Conservation (phyloP, 768 basidiomycete species). For the Boletus tylopilopsis region DNA sequence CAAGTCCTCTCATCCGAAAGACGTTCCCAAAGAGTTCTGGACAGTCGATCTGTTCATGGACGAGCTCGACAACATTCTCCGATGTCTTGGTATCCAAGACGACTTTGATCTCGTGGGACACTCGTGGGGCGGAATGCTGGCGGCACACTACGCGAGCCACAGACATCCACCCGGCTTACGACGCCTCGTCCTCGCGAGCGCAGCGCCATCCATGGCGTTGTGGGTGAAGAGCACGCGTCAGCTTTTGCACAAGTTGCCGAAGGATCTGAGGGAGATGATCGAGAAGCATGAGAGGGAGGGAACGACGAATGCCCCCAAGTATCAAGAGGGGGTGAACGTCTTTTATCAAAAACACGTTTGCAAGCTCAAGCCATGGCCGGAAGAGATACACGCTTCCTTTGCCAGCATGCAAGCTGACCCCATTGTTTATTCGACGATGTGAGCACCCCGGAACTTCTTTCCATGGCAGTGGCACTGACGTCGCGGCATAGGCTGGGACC, state of each 20-base stretch:
- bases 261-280: constrained; percentile 25
- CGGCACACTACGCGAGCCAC: constrained; percentile 35
- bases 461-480: neutral
- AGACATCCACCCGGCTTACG: constrained; percentile 38
- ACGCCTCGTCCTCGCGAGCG: constrained; percentile 33
- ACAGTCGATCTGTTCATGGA: constrained; percentile 48
- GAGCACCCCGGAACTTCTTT: constrained; percentile 4
- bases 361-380: constrained; percentile 31
- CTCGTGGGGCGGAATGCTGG: constrained; percentile 58
- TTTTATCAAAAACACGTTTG: constrained; percentile 37
- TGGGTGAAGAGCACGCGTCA: constrained; percentile 24
- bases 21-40: constrained; percentile 34
- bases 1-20: constrained; percentile 39
- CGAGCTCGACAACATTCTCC: constrained; percentile 49
- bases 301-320: constrained; percentile 32
- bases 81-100: constrained; percentile 36
- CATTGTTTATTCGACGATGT: constrained; percentile 34
- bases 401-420: constrained; percentile 25
- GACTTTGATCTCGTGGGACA: constrained; percentile 50
- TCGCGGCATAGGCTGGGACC: constrained; percentile 10
- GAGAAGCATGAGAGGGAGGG: constrained; percentile 33
- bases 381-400: constrained; percentile 29
- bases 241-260: constrained; percentile 26
- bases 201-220: constrained; percentile 30
- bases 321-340: constrained; percentile 25